A percentile compares a stretch with the other conserved stretches of the same genome.
These are phyloP conservation scores for Begonia masoniana DNA, from an alignment of 306 rosid genomes.

Conservation along the genomic window DNA sequence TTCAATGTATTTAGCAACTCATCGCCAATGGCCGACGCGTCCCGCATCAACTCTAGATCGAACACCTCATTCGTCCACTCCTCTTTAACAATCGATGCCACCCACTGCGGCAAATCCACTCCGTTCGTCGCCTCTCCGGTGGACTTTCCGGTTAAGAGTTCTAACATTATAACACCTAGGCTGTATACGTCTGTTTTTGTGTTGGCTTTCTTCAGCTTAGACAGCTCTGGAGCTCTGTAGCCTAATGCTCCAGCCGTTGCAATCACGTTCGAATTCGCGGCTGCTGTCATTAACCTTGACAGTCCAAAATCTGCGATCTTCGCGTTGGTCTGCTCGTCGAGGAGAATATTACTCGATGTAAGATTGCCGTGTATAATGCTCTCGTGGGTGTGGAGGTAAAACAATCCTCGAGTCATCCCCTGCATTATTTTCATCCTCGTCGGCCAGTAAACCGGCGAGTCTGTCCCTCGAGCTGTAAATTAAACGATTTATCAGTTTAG, in stretches of 20 bases:
- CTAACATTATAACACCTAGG: constrained; percentile 89
- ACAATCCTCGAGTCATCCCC: constrained; percentile 59
- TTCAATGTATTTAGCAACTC: constrained; percentile 74
- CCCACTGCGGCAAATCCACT: constrained; percentile 92
- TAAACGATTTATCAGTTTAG: background rate
- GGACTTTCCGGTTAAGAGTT: constrained; percentile 83
- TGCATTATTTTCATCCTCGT: constrained; percentile 73
- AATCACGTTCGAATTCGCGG: constrained; percentile 71
- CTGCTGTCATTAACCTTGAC: constrained; percentile 69
- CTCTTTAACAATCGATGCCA: constrained; percentile 90
- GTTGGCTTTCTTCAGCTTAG: constrained; percentile 72
- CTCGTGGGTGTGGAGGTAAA: constrained; percentile 56
- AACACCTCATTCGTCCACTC: constrained; percentile 98
- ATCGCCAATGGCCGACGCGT: constrained; percentile 55
- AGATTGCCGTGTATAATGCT: constrained; percentile 77
- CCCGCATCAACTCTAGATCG: constrained; percentile 79
- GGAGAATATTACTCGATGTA: constrained; percentile 64
- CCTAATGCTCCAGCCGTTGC: constrained; percentile 84
- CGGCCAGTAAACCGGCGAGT: constrained; percentile 59
- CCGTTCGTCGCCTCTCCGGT: constrained; percentile 83
- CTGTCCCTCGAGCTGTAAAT: constrained; percentile 59
- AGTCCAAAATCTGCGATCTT: constrained; percentile 70
- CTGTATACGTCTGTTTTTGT: constrained; percentile 77
- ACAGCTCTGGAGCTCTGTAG: constrained; percentile 82
- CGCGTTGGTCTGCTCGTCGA: constrained; percentile 49